These are phyloP conservation scores for Caryopteris hybrid DNA, from an alignment of 305 asterid genomes.

Conservation along the genomic window DNA sequence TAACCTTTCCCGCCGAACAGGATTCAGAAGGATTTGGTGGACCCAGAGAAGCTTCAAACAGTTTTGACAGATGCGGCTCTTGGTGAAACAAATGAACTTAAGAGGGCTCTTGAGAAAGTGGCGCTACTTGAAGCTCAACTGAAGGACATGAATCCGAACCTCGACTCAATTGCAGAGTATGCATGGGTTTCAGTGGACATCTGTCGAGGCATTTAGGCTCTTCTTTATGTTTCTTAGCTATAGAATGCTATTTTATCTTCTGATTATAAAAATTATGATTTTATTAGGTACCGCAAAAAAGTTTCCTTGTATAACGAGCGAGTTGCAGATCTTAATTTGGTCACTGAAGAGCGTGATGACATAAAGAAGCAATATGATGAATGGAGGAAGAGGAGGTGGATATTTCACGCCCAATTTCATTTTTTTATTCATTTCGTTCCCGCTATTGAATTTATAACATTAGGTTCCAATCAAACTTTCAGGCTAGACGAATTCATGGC, in stretches of 20 bases:
- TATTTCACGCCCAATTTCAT: not conserved
- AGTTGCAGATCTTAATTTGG: constrained; percentile 75
- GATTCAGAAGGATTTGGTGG: constrained; percentile 90
- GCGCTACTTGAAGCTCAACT: constrained; percentile 89
- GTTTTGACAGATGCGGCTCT: constrained; percentile 60
- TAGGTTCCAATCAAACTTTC: constrained; percentile 22
- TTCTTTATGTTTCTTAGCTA: constrained; percentile 8
- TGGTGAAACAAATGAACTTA: constrained; percentile 52
- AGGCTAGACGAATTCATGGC: constrained; percentile 96
- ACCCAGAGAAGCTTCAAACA: constrained; percentile 74
- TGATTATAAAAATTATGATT: not conserved
- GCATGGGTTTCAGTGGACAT: constrained; percentile 14
- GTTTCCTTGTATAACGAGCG: constrained; percentile 74
- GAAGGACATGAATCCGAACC: constrained; percentile 96
- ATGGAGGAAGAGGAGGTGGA: constrained; percentile 82
- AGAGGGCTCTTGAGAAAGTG: constrained; percentile 77
- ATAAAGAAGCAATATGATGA: constrained; percentile 85
- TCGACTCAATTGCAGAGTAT: constrained; percentile 94
- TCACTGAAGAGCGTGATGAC: constrained; percentile 86
- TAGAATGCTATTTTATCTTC: not conserved
- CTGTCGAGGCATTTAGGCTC: not conserved
- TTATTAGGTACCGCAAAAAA: constrained; percentile 69
- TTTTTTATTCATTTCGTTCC: not conserved
- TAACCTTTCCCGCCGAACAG: constrained; percentile 32
- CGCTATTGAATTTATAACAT: not conserved